Evolutionary conservation across 2,329 filamentous ascomycete species (phyloP).

Genomic region (Epichloe coenophiala): DNA sequence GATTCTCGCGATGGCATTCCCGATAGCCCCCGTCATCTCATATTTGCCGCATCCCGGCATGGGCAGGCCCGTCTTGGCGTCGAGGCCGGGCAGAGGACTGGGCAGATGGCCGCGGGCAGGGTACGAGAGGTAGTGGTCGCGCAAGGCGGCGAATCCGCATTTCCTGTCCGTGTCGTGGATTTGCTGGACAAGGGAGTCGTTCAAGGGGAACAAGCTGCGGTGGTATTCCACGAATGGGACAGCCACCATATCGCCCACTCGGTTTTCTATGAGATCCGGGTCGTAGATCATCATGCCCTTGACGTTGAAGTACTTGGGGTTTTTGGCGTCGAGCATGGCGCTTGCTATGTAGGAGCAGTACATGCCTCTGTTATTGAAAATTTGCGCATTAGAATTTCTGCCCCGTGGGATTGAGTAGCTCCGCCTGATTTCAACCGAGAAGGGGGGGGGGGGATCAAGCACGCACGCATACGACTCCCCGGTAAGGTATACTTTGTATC

Average conservation of each 20-base stretch:
- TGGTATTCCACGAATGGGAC: constrained; percentile 46
- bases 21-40: constrained; percentile 40
- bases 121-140: constrained; percentile 47
- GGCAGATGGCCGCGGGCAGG: constrained; percentile 40
- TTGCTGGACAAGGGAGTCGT: constrained; percentile 18
- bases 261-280: constrained; percentile 42
- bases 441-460: too few relatives aligned
- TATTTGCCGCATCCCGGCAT: constrained; percentile 30
- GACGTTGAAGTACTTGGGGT: constrained; percentile 52
- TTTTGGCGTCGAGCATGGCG: constrained; percentile 51
- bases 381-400: not conserved
- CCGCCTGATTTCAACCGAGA: too few relatives aligned
- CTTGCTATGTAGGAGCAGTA: constrained; percentile 57
- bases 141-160: constrained; percentile 48
- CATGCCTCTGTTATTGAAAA: constrained; percentile 24
- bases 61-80: constrained; percentile 21
- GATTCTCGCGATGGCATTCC: constrained; percentile 36
- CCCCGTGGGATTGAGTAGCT: too few relatives aligned
- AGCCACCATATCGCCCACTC: constrained; percentile 30
- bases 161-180: constrained; percentile 19
- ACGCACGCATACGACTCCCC: constrained; percentile 48
- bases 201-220: constrained; percentile 44
- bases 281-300: constrained; percentile 58
- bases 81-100: not conserved
- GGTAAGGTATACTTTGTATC: constrained; percentile 57